A percentile compares a stretch with the other conserved stretches of the same genome.
Conservation (phyloP, 768 basidiomycete species). For the Nidularia pulvinata region DNA sequence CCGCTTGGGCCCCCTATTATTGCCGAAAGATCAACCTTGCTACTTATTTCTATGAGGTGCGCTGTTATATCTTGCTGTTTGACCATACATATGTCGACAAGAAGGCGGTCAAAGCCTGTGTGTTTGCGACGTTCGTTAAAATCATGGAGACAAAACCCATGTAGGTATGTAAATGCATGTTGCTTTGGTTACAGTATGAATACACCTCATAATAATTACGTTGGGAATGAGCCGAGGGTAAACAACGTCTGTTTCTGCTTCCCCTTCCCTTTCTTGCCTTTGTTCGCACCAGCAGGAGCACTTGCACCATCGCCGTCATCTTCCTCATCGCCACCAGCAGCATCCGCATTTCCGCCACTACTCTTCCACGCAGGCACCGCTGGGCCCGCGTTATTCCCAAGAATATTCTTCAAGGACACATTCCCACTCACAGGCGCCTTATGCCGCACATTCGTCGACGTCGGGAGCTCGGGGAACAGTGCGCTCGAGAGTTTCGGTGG, state of each 20-base stretch:
- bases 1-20: no score
- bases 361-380: conserved; percentile 40
- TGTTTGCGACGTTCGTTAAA: no score
- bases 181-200: no score
- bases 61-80: no score
- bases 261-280: conserved; percentile 77
- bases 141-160: no score
- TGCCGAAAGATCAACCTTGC: no score
- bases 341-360: conserved; percentile 11
- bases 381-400: conserved; percentile 44
- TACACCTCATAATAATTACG: conserved; percentile 11
- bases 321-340: conserved; percentile 14
- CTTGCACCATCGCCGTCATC: conserved; percentile 5
- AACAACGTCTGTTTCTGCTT: conserved; percentile 89
- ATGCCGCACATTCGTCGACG: conserved; percentile 29
- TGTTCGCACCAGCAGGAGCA: conserved; percentile 19
- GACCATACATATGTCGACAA: no score
- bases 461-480: conserved; percentile 73
- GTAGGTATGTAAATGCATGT: no score
- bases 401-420: conserved; percentile 64
- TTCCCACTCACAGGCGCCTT: conserved; percentile 62
- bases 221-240: conserved; percentile 52
- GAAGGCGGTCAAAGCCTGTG: no score
- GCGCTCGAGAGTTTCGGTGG: conserved; percentile 50
- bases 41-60: no score